These are phyloP conservation scores for Zygoascus flipseniorum DNA, from an alignment of 805 yeast genomes.

Conservation along the genomic window DNA sequence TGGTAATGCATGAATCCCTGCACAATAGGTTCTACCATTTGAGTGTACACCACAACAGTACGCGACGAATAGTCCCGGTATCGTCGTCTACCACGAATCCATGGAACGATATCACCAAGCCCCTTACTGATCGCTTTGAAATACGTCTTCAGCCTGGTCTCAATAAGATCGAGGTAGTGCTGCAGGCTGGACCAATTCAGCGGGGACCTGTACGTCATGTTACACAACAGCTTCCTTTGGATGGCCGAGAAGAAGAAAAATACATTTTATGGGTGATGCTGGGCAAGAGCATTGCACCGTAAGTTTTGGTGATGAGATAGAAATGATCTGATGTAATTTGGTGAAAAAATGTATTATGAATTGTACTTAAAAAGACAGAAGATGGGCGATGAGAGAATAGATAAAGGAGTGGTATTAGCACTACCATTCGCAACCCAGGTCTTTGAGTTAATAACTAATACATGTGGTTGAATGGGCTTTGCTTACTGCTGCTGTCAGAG, in stretches of 20 bases:
- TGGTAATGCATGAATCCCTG: slow-evolving; percentile 36
- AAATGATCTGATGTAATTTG: slow-evolving; percentile 34
- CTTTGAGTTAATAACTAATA: too few species aligned
- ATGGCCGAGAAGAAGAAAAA: slow-evolving; percentile 11
- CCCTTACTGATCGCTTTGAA: slow-evolving; percentile 23
- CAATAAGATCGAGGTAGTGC: slow-evolving; percentile 25
- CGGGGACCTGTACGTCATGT: slow-evolving; percentile 6
- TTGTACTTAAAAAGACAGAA: slow-evolving; percentile 39
- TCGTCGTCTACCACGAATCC: slow-evolving; percentile 13
- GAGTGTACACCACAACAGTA: slow-evolving; percentile 25
- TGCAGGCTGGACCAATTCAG: slow-evolving; percentile 15
- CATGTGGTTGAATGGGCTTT: too few species aligned
- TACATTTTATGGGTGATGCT: slow-evolving; percentile 4
- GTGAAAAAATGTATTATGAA: slow-evolving; percentile 49
- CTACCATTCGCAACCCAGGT: too few species aligned
- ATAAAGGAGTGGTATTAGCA: too few species aligned
- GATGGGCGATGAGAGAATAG: slow-evolving; percentile 21
- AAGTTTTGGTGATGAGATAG: slow-evolving; percentile 45
- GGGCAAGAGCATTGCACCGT: slow-evolving; percentile 23
- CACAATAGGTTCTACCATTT: slow-evolving; percentile 25
- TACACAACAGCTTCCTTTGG: slow-evolving; percentile 3
- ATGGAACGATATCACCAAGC: slow-evolving; percentile 17
- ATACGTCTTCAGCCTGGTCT: slow-evolving; percentile 28
- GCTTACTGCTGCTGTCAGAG: too few species aligned
- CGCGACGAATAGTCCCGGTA: slow-evolving; percentile 22